Conservation (phyloP, 805 yeast species). For the Soucietia sequanensis region DNA sequence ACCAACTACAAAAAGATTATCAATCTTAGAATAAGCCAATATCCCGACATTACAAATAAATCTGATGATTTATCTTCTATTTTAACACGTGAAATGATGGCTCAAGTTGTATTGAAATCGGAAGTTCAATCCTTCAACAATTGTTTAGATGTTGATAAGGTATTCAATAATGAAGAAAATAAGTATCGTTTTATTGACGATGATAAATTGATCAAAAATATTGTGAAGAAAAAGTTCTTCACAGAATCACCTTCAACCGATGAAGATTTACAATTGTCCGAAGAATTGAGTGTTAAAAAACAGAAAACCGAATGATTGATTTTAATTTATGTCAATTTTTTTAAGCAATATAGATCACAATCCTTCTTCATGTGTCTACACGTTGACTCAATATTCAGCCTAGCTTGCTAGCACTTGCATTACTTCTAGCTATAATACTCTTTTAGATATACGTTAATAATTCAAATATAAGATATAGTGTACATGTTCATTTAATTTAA, state of each 20-base stretch:
- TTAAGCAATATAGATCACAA: too few species aligned
- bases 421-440: too few species aligned
- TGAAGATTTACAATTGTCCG: too few species aligned
- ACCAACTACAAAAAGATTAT: conserved; percentile 32
- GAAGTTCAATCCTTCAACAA: conserved; percentile 52
- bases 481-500: too few species aligned
- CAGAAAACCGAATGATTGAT: too few species aligned
- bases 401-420: too few species aligned
- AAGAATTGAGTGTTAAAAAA: conserved; percentile 5
- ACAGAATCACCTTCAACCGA: neutral
- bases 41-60: conserved; percentile 40
- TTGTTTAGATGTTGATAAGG: conserved; percentile 30
- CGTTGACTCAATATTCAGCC: too few species aligned
- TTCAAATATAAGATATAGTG: too few species aligned
- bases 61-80: conserved; percentile 10
- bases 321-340: too few species aligned
- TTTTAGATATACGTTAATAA: too few species aligned
- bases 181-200: conserved; percentile 52
- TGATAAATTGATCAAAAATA: conserved; percentile 56
- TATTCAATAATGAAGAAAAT: conserved; percentile 19
- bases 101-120: conserved; percentile 52
- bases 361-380: too few species aligned
- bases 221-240: conserved; percentile 45
- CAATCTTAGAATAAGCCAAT: conserved; percentile 39
- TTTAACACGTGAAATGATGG: conserved; percentile 40